Evolutionary conservation across 805 yeast genomes (phyloP).

Genomic region (Starmerella geochares): DNA sequence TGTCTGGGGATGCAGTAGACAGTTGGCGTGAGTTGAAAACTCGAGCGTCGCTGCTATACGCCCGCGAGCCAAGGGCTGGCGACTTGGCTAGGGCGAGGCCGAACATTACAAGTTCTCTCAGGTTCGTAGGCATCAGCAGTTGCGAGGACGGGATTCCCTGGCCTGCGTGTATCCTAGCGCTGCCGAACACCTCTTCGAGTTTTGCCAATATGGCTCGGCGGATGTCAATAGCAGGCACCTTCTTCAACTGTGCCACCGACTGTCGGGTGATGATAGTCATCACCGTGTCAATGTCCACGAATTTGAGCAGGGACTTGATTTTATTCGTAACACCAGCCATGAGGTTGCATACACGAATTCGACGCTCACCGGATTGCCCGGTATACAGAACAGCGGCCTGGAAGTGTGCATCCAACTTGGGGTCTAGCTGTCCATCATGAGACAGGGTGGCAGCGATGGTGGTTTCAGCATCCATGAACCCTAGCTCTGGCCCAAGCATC

Average conservation of each 20-base stretch:
- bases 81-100: conserved; percentile 62
- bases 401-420: conserved; percentile 68
- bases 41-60: conserved; percentile 49
- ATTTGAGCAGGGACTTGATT: conserved; percentile 61
- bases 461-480: conserved; percentile 52
- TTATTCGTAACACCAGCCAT: conserved; percentile 74
- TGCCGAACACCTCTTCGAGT: conserved; percentile 46
- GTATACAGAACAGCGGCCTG: conserved; percentile 84
- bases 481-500: conserved; percentile 34
- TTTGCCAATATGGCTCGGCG: conserved; percentile 46
- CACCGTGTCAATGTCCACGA: conserved; percentile 66
- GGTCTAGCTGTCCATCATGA: conserved; percentile 64
- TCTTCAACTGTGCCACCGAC: conserved; percentile 34
- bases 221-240: conserved; percentile 27
- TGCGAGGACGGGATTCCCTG: conserved; percentile 42
- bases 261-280: conserved; percentile 46
- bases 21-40: conserved; percentile 45
- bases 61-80: conserved; percentile 45
- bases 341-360: conserved; percentile 76
- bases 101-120: conserved; percentile 59
- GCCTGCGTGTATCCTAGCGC: conserved; percentile 43
- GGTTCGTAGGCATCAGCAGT: conserved; percentile 69
- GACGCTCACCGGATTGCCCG: conserved; percentile 52
- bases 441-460: conserved; percentile 60
- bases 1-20: conserved; percentile 45